phyloP scores from a whole-genome alignment of 768 basidiomycete species.

The Coprinopsis cinerea region DNA sequence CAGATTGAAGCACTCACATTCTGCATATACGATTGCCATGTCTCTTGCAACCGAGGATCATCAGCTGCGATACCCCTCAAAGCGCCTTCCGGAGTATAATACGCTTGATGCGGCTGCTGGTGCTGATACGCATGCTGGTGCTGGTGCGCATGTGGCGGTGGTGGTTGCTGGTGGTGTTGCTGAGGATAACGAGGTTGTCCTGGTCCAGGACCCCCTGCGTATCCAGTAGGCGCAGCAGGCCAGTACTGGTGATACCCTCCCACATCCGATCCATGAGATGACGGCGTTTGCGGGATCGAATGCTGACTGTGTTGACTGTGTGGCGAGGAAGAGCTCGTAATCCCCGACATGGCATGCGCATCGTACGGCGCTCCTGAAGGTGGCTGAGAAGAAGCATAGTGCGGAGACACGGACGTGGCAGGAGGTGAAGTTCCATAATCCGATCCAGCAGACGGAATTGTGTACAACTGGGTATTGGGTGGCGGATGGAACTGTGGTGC shows the following conservation, averaged over 20 bases:
- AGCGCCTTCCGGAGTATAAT: slow-evolving; percentile 43
- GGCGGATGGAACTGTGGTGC: slow-evolving; percentile 12
- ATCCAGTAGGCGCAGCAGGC: slow-evolving; percentile 23
- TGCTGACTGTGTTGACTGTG: background rate
- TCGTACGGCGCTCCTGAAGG: slow-evolving; percentile 7
- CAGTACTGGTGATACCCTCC: slow-evolving; percentile 26
- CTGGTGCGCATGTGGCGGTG: slow-evolving; percentile 16
- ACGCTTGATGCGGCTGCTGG: slow-evolving; percentile 14
- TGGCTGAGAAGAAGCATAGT: slow-evolving; percentile 15
- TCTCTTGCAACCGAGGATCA: slow-evolving; percentile 56
- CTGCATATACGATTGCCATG: slow-evolving; percentile 65
- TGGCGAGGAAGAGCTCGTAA: background rate
- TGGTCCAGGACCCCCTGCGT: slow-evolving; percentile 19
- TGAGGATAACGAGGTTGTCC: slow-evolving; percentile 14
- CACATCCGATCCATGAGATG: slow-evolving; percentile 8
- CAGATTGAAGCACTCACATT: slow-evolving; percentile 36
- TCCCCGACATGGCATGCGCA: background rate
- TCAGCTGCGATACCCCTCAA: slow-evolving; percentile 45
- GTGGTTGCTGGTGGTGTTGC: slow-evolving; percentile 15
- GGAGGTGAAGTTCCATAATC: slow-evolving; percentile 14
- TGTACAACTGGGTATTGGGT: slow-evolving; percentile 19
- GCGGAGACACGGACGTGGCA: background rate
- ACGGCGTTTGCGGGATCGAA: slow-evolving; percentile 3
- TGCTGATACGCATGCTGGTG: slow-evolving; percentile 19
- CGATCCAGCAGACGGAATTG: slow-evolving; percentile 20